These are phyloP conservation scores for Alternaria consortialis DNA, from an alignment of 2,329 filamentous ascomycete species.

Conservation along the genomic window DNA sequence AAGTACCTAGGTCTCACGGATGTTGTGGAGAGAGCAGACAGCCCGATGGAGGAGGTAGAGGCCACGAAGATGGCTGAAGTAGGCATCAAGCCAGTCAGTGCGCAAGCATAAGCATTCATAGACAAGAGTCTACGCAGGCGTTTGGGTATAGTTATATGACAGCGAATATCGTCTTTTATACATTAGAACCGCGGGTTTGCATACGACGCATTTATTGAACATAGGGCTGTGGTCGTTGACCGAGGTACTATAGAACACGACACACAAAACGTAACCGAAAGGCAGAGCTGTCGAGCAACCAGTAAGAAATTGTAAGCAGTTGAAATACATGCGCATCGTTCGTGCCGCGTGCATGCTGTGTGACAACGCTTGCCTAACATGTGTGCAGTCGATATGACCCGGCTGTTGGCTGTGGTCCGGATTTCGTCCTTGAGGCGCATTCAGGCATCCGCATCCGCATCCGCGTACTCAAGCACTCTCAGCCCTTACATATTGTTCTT, in stretches of 20 bases:
- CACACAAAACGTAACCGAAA: neutral
- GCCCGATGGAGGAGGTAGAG: constrained; percentile 23
- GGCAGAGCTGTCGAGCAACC: neutral
- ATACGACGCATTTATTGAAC: too few relatives aligned
- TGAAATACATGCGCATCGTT: neutral
- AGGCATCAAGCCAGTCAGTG: constrained; percentile 41
- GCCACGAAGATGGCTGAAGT: constrained; percentile 39
- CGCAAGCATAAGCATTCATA: constrained; percentile 24
- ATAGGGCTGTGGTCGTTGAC: neutral
- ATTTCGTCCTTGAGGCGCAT: neutral
- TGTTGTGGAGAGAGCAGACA: constrained; percentile 38
- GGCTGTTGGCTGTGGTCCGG: neutral
- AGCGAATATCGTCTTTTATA: neutral
- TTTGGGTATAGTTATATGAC: neutral
- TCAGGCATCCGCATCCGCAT: neutral
- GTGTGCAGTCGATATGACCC: neutral
- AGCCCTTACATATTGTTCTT: neutral
- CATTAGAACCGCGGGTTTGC: neutral
- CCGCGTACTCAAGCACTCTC: neutral
- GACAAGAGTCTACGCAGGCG: constrained; percentile 4
- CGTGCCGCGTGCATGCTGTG: neutral
- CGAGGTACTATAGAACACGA: neutral
- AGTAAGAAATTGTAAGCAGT: neutral
- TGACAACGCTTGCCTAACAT: neutral
- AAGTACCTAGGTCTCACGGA: constrained; percentile 47